Percentiles rank a stretch among this genome's conserved stretches.
phyloP scores from a whole-genome alignment of 2,329 filamentous ascomycete genomes.

The Fusarium siculi region DNA sequence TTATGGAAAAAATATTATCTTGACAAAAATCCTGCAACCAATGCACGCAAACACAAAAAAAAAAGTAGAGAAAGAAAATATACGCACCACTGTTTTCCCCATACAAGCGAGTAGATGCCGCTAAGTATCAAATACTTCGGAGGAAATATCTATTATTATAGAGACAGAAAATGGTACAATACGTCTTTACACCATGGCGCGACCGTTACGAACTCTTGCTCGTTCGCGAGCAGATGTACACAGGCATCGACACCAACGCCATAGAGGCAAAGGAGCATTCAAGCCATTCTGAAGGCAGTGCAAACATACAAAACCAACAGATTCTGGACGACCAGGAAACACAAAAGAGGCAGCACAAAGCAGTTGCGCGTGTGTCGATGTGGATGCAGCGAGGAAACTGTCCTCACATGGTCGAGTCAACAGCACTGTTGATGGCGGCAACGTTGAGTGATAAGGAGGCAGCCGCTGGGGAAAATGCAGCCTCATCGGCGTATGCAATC shows the following conservation, averaged over 20 bases:
- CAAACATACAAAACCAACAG: not conserved
- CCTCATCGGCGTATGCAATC: constrained; percentile 67
- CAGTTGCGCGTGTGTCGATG: constrained; percentile 69
- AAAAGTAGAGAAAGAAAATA: not conserved
- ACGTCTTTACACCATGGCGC: constrained; percentile 80
- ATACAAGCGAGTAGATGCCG: not conserved
- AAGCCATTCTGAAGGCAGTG: not conserved
- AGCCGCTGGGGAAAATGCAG: constrained; percentile 45
- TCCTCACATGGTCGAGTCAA: constrained; percentile 83
- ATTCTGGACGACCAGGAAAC: constrained; percentile 20
- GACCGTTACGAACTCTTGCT: constrained; percentile 71
- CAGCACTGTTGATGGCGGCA: constrained; percentile 76
- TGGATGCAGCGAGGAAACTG: constrained; percentile 80
- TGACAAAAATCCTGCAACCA: constrained; percentile 7
- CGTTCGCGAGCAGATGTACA: constrained; percentile 73
- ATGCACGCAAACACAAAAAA: not conserved
- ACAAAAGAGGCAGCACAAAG: constrained; percentile 52
- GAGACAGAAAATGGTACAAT: constrained; percentile 68
- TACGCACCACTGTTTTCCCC: not conserved
- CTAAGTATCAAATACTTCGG: not conserved
- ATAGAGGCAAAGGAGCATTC: not conserved
- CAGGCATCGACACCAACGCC: constrained; percentile 12
- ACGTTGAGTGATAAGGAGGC: constrained; percentile 69
- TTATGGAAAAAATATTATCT: constrained; percentile 12
- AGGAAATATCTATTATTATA: not conserved